These are phyloP conservation scores for Quambalaria eucalypti DNA, from an alignment of 1,284 basidiomycete species.

Conservation along the genomic window DNA sequence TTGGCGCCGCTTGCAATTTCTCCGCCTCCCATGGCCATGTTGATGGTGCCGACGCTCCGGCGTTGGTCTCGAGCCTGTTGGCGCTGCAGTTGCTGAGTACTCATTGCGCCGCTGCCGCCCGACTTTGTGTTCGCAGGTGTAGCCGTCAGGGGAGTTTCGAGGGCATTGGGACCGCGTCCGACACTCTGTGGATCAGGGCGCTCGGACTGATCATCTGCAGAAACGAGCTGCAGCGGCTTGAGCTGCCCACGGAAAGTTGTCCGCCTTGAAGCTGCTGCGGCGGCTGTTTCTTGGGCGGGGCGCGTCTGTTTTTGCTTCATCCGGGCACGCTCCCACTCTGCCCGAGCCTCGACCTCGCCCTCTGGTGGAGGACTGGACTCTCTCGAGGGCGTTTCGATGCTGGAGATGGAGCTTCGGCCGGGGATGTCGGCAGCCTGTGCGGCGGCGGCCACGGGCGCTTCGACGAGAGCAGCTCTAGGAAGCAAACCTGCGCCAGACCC, in stretches of 20 bases:
- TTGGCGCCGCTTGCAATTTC: conserved; percentile 29
- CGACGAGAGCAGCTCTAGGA: conserved; percentile 7
- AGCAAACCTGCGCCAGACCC: neutral
- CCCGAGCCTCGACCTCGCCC: conserved; percentile 40
- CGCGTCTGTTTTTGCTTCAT: conserved; percentile 21
- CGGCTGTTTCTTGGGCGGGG: neutral
- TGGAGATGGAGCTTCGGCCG: neutral
- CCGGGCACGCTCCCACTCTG: conserved; percentile 40
- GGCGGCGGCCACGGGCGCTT: conserved; percentile 2
- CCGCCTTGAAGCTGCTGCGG: neutral
- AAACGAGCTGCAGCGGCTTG: conserved; percentile 27
- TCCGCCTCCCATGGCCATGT: conserved; percentile 29
- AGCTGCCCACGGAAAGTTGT: conserved; percentile 23
- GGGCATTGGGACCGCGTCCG: neutral
- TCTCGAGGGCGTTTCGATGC: conserved; percentile 16
- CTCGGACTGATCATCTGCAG: conserved; percentile 9
- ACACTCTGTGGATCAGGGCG: neutral
- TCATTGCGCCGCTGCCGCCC: conserved; percentile 7
- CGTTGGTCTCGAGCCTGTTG: conserved; percentile 31
- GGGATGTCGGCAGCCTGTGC: too few relatives aligned
- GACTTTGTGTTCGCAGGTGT: neutral
- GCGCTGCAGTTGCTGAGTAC: conserved; percentile 37
- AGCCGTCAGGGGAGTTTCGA: too few relatives aligned
- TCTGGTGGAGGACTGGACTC: conserved; percentile 40
- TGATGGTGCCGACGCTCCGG: conserved; percentile 33